Base-by-base conservation (phyloP, 176 grass and related monocot species). In the Aegilops longissima region DNA sequence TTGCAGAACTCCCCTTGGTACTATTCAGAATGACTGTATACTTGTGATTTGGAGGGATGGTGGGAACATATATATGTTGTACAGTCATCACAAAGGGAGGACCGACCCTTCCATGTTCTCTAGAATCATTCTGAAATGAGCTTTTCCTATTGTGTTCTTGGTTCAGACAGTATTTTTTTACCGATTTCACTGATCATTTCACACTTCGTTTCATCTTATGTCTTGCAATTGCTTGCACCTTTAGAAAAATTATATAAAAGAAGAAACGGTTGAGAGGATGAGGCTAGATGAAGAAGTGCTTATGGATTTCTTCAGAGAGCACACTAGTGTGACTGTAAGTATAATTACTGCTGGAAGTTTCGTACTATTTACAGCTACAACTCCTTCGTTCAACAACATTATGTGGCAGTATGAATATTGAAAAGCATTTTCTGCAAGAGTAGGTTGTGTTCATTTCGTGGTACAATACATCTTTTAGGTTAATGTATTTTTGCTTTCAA, bases 271-370 rank as follows among this genome's bases (percentile, higher is more conserved):
- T 61, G 94, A 93, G 25, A 83, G 97, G 83, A 99, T 99, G 97
- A 93, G 94, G 89, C 61, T 97, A 66, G 97, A 97, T 85, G 97
- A 99, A 97, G 97, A 99, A 65, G 91, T 97, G 38, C 90, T 99
- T 78, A 93, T 94, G 91, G 94, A 97, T 97, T 99, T 99, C 87
- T 99, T 99, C 78, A 97, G 94, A 77, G 94, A 97, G 44, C 21
- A 93, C 68, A 91, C 93, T 51, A 99, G 88, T 89, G 89, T 93
- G 78, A 97, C 94, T 21, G 97, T 99, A 89, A 94, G 97, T 95
- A 84, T 77, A 79, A 12, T 88, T 40, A 31, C 54, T 83, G n/a
- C 34, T 63, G 4, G 29, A n/a, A 86, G 67, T 82, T 87, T 89
- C 21, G 14, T 89, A 59, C 51, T 77, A 54, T 77, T 67, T 76